These are phyloP conservation scores for Volvox africanus DNA, from an alignment of 139 green algal species.

Conservation along the genomic window DNA sequence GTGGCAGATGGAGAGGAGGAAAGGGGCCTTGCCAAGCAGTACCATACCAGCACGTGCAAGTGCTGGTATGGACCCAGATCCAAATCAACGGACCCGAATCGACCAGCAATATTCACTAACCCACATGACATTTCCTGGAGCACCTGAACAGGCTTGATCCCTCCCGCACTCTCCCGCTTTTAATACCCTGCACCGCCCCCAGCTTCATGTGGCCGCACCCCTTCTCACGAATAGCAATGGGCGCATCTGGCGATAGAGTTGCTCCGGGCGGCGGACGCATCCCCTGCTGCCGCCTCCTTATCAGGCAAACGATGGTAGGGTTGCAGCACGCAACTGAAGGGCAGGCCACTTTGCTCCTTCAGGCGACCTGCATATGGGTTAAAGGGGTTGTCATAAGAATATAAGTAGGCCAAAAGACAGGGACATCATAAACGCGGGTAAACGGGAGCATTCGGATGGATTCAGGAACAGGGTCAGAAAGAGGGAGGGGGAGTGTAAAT, in stretches of 20 bases:
- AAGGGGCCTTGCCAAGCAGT: neutral
- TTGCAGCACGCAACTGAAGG: slow-evolving; percentile 67
- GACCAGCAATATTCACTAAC: no score
- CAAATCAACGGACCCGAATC: no score
- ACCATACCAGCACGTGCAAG: no score
- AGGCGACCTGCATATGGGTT: slow-evolving; percentile 61
- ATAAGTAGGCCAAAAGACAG: neutral
- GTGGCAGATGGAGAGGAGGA: neutral
- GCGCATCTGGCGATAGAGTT: slow-evolving; percentile 70
- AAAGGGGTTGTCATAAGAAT: neutral
- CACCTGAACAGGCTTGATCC: no score
- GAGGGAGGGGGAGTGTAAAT: neutral
- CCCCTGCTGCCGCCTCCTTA: slow-evolving; percentile 13
- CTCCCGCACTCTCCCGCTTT: no score
- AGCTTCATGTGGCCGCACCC: neutral
- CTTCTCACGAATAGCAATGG: slow-evolving; percentile 70
- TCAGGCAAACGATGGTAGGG: slow-evolving; percentile 32
- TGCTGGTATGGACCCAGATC: no score
- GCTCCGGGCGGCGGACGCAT: neutral
- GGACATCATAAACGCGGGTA: no score
- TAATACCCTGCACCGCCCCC: no score
- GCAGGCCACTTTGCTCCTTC: slow-evolving; percentile 77
- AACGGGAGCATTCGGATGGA: no score
- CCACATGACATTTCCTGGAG: no score
- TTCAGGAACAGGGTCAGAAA: neutral